Base-by-base conservation (phyloP, 208 protist genomes). In the Lotmaria passim region DNA sequence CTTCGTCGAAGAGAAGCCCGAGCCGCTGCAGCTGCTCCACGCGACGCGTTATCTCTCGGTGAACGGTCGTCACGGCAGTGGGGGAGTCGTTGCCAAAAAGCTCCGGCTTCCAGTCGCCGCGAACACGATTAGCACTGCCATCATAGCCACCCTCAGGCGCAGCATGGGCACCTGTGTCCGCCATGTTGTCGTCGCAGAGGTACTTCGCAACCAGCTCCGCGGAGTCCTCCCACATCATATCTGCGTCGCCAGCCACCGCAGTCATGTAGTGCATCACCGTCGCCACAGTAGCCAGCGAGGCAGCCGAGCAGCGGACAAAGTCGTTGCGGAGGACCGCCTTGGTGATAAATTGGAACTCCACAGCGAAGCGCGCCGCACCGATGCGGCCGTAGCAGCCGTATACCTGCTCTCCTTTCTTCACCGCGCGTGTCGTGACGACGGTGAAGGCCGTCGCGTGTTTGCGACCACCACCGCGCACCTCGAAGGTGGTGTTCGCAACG, bases 331-430 rank as follows among this genome's bases (percentile, higher is more conserved):
- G 33, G 0, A 91, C 78, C 23, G 78, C 50, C 23, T 79, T 75
- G 15, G 85, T 93, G 41, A 90, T 63, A 57, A 96, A 93, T 67
- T 96, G 91, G 65, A 96, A 94, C 83, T 96, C 86, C 17, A 90
- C 75, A 1, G 73, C 80, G 65, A 94, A 94, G 31, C 86, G 79
- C 26, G 91, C 73, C 0, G 79, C 82, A 19, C 83, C 87, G 64
- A 93, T 94, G 69, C 72, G 75, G 58, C 91, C 91, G 76, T 96
- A 96, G 50, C 80, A 89, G 65, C 75, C 85, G 61, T 86, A 93
- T 21, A 94, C 65, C 76, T 96, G 91, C 75, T 93, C 87, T 4
- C 87, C 85, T 3, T 68, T 75, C 58, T 73, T 62, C n/a, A 96
- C 33, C 2, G 79, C 68, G 26, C 83, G 81, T 1, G 80, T 68